phyloP scores from a whole-genome alignment of 805 yeast species.

The Nakazawaea peltata region DNA sequence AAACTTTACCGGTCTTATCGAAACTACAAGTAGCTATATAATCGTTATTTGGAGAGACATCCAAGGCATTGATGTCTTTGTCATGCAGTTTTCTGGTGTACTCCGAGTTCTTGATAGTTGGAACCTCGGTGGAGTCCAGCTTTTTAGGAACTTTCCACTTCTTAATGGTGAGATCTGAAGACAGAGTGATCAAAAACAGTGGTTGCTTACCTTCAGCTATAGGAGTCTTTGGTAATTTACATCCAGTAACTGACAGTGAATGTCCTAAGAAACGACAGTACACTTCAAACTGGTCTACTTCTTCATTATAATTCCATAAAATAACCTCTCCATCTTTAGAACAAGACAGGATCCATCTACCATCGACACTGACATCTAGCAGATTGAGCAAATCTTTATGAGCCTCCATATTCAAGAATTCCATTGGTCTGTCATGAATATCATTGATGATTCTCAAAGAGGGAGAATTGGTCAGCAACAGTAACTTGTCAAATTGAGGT shows the following conservation, averaged over 20 bases:
- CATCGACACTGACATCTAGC: slow-evolving; percentile 71
- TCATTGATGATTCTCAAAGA: slow-evolving; percentile 70
- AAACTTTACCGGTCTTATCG: slow-evolving; percentile 84
- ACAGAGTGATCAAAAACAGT: slow-evolving; percentile 68
- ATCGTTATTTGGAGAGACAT: slow-evolving; percentile 85
- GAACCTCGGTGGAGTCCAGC: slow-evolving; percentile 14
- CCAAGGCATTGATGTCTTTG: slow-evolving; percentile 87
- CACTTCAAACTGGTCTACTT: slow-evolving; percentile 26
- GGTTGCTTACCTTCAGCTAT: slow-evolving; percentile 34
- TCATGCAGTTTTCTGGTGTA: slow-evolving; percentile 96
- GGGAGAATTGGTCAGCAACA: slow-evolving; percentile 92
- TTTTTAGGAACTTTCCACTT: slow-evolving; percentile 67
- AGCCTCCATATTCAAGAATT: slow-evolving; percentile 62
- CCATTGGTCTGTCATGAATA: slow-evolving; percentile 38
- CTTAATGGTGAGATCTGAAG: slow-evolving; percentile 78
- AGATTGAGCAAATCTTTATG: slow-evolving; percentile 82
- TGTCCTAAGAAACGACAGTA: slow-evolving; percentile 78
- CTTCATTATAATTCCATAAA: slow-evolving; percentile 64
- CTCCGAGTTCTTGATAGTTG: slow-evolving; percentile 51
- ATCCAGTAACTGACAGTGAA: slow-evolving; percentile 77
- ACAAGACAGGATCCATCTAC: slow-evolving; percentile 86
- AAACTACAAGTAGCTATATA: slow-evolving; percentile 89
- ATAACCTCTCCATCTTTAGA: slow-evolving; percentile 84
- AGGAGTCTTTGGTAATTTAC: slow-evolving; percentile 58
- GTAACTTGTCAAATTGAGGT: slow-evolving; percentile 48